Evolutionary conservation across 495 filamentous ascomycete species (phyloP).

Genomic region (Aspergillus sclerotiicarbonarius): DNA sequence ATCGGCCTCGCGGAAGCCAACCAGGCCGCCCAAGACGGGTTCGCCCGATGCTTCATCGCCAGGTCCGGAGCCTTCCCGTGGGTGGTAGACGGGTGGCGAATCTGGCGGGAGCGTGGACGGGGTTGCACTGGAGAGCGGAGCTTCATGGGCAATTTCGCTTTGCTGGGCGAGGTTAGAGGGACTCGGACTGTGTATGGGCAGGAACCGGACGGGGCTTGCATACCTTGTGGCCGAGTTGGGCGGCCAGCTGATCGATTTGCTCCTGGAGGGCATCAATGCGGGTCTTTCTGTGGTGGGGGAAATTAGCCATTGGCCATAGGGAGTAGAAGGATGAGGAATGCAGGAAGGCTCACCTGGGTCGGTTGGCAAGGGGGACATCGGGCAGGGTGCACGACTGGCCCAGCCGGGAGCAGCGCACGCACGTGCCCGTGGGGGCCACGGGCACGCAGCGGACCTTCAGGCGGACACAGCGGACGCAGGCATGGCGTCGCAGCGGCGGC

Average conservation of each 20-base stretch:
- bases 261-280: constrained; percentile 10
- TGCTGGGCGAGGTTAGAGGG: neutral
- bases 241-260: constrained; percentile 3
- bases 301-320: neutral
- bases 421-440: neutral
- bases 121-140: neutral
- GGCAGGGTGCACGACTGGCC: constrained; percentile 3
- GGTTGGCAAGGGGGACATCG: neutral
- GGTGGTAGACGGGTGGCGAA: neutral
- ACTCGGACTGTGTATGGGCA: too few relatives aligned
- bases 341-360: neutral
- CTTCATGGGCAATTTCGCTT: neutral
- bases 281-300: neutral
- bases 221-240: neutral
- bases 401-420: constrained; percentile 9
- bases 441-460: constrained; percentile 7
- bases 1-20: neutral
- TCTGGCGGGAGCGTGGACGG: neutral
- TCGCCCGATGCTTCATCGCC: neutral
- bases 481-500: neutral
- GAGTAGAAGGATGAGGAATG: too few relatives aligned
- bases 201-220: too few relatives aligned
- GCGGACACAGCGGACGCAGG: constrained; percentile 6
- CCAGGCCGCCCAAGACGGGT: neutral
- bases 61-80: neutral